Base-by-base conservation (phyloP, 2,329 filamentous ascomycete genomes). In the Colletotrichum sp. region DNA sequence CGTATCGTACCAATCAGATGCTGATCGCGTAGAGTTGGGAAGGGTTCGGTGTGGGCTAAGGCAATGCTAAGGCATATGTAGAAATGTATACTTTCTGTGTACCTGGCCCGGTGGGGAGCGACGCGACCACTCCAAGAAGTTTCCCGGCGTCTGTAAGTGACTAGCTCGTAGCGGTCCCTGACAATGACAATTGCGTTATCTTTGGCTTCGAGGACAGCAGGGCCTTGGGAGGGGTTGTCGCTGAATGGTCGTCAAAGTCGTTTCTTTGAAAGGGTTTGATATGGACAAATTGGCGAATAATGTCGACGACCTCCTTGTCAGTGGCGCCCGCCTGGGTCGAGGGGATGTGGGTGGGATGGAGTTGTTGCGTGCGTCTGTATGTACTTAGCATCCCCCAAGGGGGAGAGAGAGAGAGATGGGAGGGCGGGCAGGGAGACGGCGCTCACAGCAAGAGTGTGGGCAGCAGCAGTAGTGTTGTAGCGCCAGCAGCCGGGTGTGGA, bases 1-100 rank as follows among this genome's bases (percentile, higher is more conserved):
- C 73, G 74, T 82, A 82, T 82, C 82, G 79, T 81, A 73, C 82
- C 82, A 83, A 83, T 83, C 80, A 79, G 80, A 79, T 76, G 64
- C 70, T 68, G 80, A 82, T 81, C 81, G 82, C 82, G 81, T 82
- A 73, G 69, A 68, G 75, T 80, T 72, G 78, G 77, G 67, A 67
- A 76, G 71, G 28, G 63, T 67, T 74, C 52, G 71, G 71, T 65
- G 43, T 57, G 38, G 74, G 63, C 55, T 26, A 43, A 74, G 48
- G 71, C 60, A 71, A 66, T 63, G 43, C 66, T 76, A 63, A 74
- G 71, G 71, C 68, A 36, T 70, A 61, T 52, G 34, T 61, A 52
- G 36, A 71, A 30, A 12, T 32, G 63, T 67, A 72, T 63, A 52
- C 58, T 60, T 75, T 67, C 18, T 32, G 64, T 57, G 57, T 73